Evolutionary conservation across 176 grass and related monocot genomes (phyloP).

Genomic region (Oryza nivara): DNA sequence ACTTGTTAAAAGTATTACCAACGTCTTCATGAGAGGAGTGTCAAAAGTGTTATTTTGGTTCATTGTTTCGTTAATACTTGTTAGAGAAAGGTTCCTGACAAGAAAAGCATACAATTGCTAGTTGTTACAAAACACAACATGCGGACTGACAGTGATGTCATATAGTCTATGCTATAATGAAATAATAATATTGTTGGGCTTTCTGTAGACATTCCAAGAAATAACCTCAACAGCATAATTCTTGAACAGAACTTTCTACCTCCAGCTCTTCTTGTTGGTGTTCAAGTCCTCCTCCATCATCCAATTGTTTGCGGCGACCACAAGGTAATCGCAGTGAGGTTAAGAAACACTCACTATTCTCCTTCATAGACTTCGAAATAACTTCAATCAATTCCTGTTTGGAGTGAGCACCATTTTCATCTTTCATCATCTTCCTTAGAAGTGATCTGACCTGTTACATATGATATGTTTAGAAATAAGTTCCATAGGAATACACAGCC

Average conservation of each 20-base stretch:
- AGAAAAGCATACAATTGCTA: conserved; percentile 13
- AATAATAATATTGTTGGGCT: background rate
- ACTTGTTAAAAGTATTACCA: too few relatives aligned
- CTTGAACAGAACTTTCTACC: conserved; percentile 40
- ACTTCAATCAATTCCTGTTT: conserved; percentile 59
- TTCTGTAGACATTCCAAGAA: conserved; percentile 1
- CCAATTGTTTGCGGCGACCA: conserved; percentile 22
- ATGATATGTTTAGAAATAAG: conserved; percentile 16
- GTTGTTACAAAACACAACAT: background rate
- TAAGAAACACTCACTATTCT: conserved; percentile 37
- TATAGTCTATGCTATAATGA: conserved; percentile 10
- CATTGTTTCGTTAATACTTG: background rate
- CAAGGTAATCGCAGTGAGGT: conserved; percentile 20
- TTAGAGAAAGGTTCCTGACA: background rate
- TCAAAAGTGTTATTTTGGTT: background rate
- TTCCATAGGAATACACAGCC: background rate
- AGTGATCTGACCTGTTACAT: conserved; percentile 60
- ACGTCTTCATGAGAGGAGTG: background rate
- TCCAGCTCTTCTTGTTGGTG: conserved; percentile 67
- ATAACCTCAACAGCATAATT: conserved; percentile 12
- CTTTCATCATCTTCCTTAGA: conserved; percentile 71
- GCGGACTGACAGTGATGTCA: background rate
- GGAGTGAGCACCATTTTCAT: conserved; percentile 44
- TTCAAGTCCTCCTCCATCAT: conserved; percentile 46
- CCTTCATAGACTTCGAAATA: conserved; percentile 53